Conservation (phyloP, 805 yeast genomes). For the Yamadazyma endophytica region DNA sequence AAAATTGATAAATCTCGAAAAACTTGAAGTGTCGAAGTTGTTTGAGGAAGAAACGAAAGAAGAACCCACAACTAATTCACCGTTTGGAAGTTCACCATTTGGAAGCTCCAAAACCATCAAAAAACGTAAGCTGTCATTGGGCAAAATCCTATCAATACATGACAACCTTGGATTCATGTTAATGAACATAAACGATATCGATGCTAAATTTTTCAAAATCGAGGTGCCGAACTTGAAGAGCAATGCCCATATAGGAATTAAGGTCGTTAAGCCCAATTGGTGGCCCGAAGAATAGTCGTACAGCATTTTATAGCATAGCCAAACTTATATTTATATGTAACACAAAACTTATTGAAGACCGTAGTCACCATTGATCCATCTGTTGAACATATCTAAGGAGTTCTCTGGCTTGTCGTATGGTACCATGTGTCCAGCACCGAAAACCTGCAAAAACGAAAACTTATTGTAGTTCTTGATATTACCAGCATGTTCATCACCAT, state of each 20-base stretch:
- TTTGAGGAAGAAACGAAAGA: conserved; percentile 13
- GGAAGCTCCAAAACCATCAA: conserved; percentile 23
- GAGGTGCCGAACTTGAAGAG: conserved; percentile 19
- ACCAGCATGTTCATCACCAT: conserved; percentile 24
- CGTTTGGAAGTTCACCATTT: conserved; percentile 36
- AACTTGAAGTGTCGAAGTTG: conserved; percentile 17
- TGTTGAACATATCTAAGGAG: conserved; percentile 31
- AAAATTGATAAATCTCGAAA: conserved; percentile 11
- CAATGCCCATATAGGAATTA: conserved; percentile 35
- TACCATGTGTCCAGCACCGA: conserved; percentile 36
- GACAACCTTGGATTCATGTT: conserved; percentile 67
- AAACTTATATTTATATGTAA: background rate
- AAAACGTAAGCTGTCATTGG: conserved; percentile 45
- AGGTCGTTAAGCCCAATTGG: conserved; percentile 66
- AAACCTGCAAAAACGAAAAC: conserved; percentile 30
- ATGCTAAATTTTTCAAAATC: conserved; percentile 38
- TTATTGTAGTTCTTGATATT: conserved; percentile 27
- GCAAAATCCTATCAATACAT: conserved; percentile 52
- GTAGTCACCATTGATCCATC: conserved; percentile 22
- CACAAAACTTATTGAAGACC: too few relatives aligned
- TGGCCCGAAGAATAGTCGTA: conserved; percentile 47
- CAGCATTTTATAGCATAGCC: background rate
- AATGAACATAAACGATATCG: conserved; percentile 41
- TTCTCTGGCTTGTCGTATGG: conserved; percentile 31
- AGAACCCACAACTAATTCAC: conserved; percentile 4